Evolutionary conservation across 192 early-diverging fungal species (phyloP).

Genomic region (Coemansia sp.): DNA sequence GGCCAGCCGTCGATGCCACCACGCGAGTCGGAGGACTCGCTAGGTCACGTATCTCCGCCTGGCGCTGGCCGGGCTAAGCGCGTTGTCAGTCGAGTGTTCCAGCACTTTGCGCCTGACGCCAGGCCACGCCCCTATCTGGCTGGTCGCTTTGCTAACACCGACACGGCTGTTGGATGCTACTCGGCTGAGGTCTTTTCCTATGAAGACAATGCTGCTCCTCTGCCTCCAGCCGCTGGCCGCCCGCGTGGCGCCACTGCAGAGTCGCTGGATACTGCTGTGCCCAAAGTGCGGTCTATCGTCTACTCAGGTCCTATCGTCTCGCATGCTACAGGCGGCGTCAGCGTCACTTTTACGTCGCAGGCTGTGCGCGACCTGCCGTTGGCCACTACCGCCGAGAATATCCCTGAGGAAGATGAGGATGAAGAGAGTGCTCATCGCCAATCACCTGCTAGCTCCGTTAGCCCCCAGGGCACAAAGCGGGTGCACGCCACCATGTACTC

Average conservation of each 20-base stretch:
- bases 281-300: constrained; percentile 36
- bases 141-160: constrained; percentile 40
- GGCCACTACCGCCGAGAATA: constrained; percentile 6
- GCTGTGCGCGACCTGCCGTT: constrained; percentile 41
- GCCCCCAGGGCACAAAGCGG: constrained; percentile 16
- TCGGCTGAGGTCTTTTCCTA: constrained; percentile 38
- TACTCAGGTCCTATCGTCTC: constrained; percentile 43
- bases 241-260: constrained; percentile 25
- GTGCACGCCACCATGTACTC: constrained; percentile 7
- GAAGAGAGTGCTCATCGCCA: background rate
- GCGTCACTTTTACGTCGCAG: constrained; percentile 46
- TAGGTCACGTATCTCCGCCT: background rate
- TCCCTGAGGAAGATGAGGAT: constrained; percentile 10
- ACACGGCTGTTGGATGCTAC: constrained; percentile 38
- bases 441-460: background rate
- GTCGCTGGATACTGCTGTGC: constrained; percentile 8
- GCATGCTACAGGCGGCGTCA: constrained; percentile 40
- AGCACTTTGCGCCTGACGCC: constrained; percentile 18
- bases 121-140: constrained; percentile 22
- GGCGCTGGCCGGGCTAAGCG: constrained; percentile 30
- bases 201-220: constrained; percentile 2
- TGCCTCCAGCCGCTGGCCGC: background rate
- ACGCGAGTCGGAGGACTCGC: constrained; percentile 23
- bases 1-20: background rate
- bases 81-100: constrained; percentile 38